A percentile compares a stretch with the other conserved stretches of the same genome.
Evolutionary conservation across 2,329 filamentous ascomycete genomes (phyloP).

Genomic region (Neopestalotiopsis clavispora): DNA sequence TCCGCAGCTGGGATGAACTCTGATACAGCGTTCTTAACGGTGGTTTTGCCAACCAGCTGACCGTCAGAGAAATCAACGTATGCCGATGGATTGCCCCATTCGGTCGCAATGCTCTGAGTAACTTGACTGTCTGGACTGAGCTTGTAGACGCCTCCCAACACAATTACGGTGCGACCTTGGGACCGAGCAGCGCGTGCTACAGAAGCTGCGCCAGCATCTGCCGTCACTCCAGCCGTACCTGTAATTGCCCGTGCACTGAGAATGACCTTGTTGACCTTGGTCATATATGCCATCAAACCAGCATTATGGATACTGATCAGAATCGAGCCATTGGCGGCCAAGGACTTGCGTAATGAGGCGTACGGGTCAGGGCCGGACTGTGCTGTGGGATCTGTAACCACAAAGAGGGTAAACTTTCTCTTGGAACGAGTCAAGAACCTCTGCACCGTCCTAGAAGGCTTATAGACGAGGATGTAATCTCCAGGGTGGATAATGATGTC

Average conservation of each 20-base stretch:
- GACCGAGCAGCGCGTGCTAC: constrained; percentile 86
- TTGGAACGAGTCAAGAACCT: constrained; percentile 86
- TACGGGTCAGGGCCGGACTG: constrained; percentile 42
- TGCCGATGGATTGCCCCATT: constrained; percentile 81
- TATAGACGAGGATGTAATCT: constrained; percentile 89
- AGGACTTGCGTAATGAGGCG: constrained; percentile 73
- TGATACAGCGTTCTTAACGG: constrained; percentile 78
- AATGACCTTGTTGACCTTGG: constrained; percentile 93
- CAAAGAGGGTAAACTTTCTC: constrained; percentile 88
- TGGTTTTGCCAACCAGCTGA: constrained; percentile 75
- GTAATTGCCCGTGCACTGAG: constrained; percentile 86
- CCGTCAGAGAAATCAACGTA: constrained; percentile 82
- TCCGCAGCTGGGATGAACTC: constrained; percentile 82
- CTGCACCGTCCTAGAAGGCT: constrained; percentile 84
- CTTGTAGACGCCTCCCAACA: constrained; percentile 91
- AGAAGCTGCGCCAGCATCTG: constrained; percentile 80
- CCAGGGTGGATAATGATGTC: constrained; percentile 93
- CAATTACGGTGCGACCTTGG: constrained; percentile 83
- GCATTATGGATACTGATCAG: constrained; percentile 86
- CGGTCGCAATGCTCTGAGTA: constrained; percentile 79
- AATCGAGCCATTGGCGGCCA: constrained; percentile 77
- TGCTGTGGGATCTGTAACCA: constrained; percentile 68
- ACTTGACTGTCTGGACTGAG: constrained; percentile 89
- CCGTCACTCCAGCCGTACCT: constrained; percentile 84
- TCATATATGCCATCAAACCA: constrained; percentile 92